Base-by-base conservation (phyloP, 1,139 yeast species). In the Blastobotrys ciferrii region DNA sequence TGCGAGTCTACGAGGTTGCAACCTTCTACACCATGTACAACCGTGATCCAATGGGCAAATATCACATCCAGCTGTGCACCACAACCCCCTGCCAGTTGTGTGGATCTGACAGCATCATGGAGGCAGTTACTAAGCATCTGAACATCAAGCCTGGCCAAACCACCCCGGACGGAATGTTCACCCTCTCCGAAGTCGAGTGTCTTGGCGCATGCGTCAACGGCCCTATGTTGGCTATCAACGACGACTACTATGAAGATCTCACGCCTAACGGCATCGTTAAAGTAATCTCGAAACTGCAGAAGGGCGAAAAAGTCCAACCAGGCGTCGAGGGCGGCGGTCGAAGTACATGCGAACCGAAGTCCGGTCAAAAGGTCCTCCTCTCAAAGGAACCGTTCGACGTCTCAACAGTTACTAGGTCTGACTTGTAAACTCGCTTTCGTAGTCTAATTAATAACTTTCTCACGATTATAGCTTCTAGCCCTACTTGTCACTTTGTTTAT, bases 1-100 rank as follows among this genome's bases (percentile, higher is more conserved):
- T 87, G 96, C 81, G 96, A 73, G 96, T 87, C 30, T 87, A 87
- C 68, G 96, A 87, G 68, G 96, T 87, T 53, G 96, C 96, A 37
- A 85, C 95, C 43, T 87, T 87, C 72, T 87, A 87, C 72, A 87
- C 96, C 61, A 87, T 87, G 96, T 87, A 83, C 74, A 86, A 86
- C 72, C 81, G 95, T 69, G 76, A 79, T 59, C 95, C 95, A 48
- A 82, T 87, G 79, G 95, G 96, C 56, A 86, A 87, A 66, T 85
- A 81, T 67, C 86, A 85, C 65, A 70, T 87, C 53, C 95, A 87
- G 67, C 84, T 87, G 45, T 87, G 96, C 72, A 87, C 96, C 54
- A 87, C 95, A 46, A 87, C 95, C 12, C 95, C 95, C 39, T 87
- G 96, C 68, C 92, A 84, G 71, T 77, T 87, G 59, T 84, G 95